A percentile compares a stretch with the other conserved stretches of the same genome.
Conservation (phyloP, 73 alveolate species). For the Paramecium bursaria region DNA sequence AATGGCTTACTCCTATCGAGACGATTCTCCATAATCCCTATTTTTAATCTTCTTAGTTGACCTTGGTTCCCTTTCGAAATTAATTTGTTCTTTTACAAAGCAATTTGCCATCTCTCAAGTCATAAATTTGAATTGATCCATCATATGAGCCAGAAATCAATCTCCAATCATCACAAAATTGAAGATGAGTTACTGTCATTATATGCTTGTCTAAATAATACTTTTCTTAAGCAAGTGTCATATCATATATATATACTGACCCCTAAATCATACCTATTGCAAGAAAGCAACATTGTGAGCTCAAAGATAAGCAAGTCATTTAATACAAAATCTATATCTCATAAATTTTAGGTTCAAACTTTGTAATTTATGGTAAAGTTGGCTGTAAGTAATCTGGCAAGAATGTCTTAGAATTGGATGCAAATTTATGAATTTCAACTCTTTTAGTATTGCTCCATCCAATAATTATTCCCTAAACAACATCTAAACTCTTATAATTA, state of each 20-base stretch:
- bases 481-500: constrained; percentile 22
- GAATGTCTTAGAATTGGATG: constrained; percentile 8
- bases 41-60: constrained; percentile 30
- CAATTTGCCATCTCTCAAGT: constrained; percentile 62
- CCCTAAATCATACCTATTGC: constrained; percentile 64
- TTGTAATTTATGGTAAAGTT: neutral
- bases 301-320: constrained; percentile 6
- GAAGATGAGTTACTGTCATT: constrained; percentile 16
- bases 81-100: constrained; percentile 61
- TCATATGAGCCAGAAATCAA: constrained; percentile 64
- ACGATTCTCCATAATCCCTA: constrained; percentile 48
- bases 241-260: constrained; percentile 53
- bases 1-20: constrained; percentile 53
- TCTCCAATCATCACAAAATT: constrained; percentile 66
- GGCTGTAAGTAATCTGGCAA: constrained; percentile 58
- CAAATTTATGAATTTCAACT: constrained; percentile 60
- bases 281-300: neutral
- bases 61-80: constrained; percentile 58
- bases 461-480: constrained; percentile 54
- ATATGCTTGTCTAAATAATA: constrained; percentile 61
- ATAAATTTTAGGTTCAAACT: neutral
- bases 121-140: constrained; percentile 66
- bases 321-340: constrained; percentile 15
- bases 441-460: constrained; percentile 61
- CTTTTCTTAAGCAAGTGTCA: constrained; percentile 27